A percentile compares a stretch with the other conserved stretches of the same genome.
Conservation (phyloP, 2,329 filamentous ascomycete genomes). For the Endoconidiophora polonica region DNA sequence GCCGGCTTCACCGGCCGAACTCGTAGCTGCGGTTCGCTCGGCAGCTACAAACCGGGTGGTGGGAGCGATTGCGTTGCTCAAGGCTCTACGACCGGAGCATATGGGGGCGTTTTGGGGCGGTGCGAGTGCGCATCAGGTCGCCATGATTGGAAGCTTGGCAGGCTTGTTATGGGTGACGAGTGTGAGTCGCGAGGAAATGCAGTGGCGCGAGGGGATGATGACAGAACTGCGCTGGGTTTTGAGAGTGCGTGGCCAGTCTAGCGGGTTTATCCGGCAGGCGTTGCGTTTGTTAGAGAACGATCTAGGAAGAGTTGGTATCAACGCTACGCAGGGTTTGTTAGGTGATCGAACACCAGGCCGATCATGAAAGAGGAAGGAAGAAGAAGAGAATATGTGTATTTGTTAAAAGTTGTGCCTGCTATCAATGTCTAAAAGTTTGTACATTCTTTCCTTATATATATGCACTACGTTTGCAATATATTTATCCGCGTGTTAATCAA, state of each 20-base stretch:
- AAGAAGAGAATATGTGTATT: not conserved
- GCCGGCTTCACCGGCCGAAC: constrained; percentile 5
- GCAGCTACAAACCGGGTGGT: constrained; percentile 20
- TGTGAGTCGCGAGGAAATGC: constrained; percentile 20
- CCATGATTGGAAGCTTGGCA: constrained; percentile 20
- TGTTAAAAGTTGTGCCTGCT: not conserved
- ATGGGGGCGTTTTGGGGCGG: constrained; percentile 27
- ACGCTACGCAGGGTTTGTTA: constrained; percentile 20
- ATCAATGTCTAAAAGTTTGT: no score
- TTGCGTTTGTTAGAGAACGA: constrained; percentile 24
- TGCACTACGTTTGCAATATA: no score
- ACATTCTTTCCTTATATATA: no score
- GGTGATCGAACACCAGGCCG: constrained; percentile 25
- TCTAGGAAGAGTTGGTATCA: constrained; percentile 17
- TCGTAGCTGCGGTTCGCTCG: constrained; percentile 11
- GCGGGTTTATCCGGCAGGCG: constrained; percentile 24
- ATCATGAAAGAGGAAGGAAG: not conserved
- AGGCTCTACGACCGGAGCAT: constrained; percentile 22
- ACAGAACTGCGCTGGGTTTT: constrained; percentile 27
- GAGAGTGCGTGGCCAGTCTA: constrained; percentile 24
- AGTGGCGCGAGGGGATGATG: constrained; percentile 23
- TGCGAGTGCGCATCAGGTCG: constrained; percentile 17
- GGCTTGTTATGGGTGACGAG: constrained; percentile 16
- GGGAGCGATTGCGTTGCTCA: constrained; percentile 22
- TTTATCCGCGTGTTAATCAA: no score